phyloP scores from a whole-genome alignment of 2,329 filamentous ascomycete species.

The Zymoseptoria brevis region DNA sequence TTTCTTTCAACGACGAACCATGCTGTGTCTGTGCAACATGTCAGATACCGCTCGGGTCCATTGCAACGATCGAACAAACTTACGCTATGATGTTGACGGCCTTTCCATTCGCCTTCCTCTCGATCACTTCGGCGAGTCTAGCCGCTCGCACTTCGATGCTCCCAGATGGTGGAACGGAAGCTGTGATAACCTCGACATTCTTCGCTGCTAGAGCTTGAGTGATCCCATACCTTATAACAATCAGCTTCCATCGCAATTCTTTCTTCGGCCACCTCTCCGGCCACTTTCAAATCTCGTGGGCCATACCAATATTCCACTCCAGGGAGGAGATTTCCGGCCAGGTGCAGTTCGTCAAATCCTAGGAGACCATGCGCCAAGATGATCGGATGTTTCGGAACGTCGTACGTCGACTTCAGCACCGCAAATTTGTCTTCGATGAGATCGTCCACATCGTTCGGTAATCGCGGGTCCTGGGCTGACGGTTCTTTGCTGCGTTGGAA shows the following conservation, averaged over 20 bases:
- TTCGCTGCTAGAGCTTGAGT: constrained; percentile 49
- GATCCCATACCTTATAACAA: constrained; percentile 43
- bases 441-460: constrained; percentile 15
- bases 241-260: background rate
- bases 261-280: background rate
- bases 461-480: constrained; percentile 17
- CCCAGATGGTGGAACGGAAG: constrained; percentile 51
- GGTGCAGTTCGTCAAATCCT: constrained; percentile 55
- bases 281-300: background rate
- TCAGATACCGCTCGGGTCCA: constrained; percentile 8
- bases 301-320: constrained; percentile 52
- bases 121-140: constrained; percentile 47
- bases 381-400: constrained; percentile 48
- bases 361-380: constrained; percentile 58
- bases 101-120: constrained; percentile 45
- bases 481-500: background rate
- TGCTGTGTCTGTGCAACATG: constrained; percentile 10
- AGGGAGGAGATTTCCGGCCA: constrained; percentile 42
- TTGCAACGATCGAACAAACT: constrained; percentile 22
- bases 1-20: constrained; percentile 6
- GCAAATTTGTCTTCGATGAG: constrained; percentile 51
- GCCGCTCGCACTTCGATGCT: constrained; percentile 52
- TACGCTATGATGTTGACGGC: constrained; percentile 59
- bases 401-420: constrained; percentile 49
- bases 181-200: constrained; percentile 54